Evolutionary conservation across 2,329 filamentous ascomycete genomes (phyloP), one percentile per base, ranked within the genome.

Genomic region (Botrytis medusae): DNA sequence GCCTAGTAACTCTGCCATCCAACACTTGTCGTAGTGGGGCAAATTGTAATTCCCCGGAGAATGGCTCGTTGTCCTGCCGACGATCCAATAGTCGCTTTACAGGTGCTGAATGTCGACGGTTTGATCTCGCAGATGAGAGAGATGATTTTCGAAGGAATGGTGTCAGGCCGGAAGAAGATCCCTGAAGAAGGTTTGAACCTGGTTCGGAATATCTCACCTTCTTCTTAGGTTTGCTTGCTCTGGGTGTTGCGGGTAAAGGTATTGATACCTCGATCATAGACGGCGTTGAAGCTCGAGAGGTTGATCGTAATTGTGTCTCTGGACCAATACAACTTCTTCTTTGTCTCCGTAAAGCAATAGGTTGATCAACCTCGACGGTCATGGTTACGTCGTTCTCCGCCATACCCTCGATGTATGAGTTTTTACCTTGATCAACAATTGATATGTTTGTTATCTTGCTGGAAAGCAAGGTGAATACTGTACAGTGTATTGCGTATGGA

Each of bases 171-270:
- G 86, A 89, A 32, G 69, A 32, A 2, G 85, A 83, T 16, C 77
- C 77, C 29, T 76, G 73, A 25, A 80, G 74, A 54, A 81, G 74
- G 0, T 82, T 78, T 1, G 83, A 83, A 0, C 86, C 87, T 14
- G 87, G 87, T 59, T 90, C 88, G 0, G 89, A 90, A 81, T 90
- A 89, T 54, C 88, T 86, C 34, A 90, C 87, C 73, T 83, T 83
- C 76, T 86, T 87, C 77, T 84, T 87, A 1, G 80, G 61, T 57
- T 77, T 73, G 74, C 76, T 77, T 16, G 78, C 77, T 51, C 22
- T 72, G 63, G 71, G 71, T 22, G 80, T 80, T 70, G 79, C 79
- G 61, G 74, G 65, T 64, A 79, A 78, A 14, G 80, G 79, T 5
- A 79, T 80, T 22, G 77, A 76, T 37, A 79, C 77, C 18, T 79